These are phyloP conservation scores for Hamigera avellanea DNA, from an alignment of 495 filamentous ascomycete species.

Conservation along the genomic window DNA sequence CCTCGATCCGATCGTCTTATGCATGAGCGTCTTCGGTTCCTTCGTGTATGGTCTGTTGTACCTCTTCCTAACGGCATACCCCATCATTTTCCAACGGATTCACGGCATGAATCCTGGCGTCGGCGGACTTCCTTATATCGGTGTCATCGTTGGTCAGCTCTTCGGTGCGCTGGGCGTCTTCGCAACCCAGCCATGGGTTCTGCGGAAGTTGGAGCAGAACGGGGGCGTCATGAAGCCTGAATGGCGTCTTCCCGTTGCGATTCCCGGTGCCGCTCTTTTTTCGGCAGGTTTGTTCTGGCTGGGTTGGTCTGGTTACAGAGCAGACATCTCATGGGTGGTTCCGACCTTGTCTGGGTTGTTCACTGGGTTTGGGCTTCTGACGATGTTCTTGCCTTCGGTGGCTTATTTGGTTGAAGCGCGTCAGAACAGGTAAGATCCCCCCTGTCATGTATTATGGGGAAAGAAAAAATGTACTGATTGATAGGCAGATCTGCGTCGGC, in stretches of 20 bases:
- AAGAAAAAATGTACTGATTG: neutral
- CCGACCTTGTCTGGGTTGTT: constrained; percentile 55
- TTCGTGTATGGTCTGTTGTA: constrained; percentile 55
- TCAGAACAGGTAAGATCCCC: constrained; percentile 54
- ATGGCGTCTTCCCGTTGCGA: constrained; percentile 65
- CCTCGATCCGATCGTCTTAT: constrained; percentile 46
- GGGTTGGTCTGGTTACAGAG: constrained; percentile 58
- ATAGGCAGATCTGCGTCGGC: neutral
- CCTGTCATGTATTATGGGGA: neutral
- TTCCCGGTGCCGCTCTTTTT: constrained; percentile 58
- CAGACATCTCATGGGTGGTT: constrained; percentile 62
- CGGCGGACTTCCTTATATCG: constrained; percentile 3
- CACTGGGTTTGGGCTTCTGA: constrained; percentile 46
- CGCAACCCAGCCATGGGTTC: constrained; percentile 7
- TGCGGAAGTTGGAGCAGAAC: constrained; percentile 5
- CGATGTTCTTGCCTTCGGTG: constrained; percentile 65
- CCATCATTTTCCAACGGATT: constrained; percentile 37
- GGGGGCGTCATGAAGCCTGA: constrained; percentile 56
- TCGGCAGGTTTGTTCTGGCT: constrained; percentile 67
- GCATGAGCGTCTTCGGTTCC: constrained; percentile 37
- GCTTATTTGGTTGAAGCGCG: constrained; percentile 77
- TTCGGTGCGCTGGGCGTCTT: constrained; percentile 6
- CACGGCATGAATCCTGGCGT: constrained; percentile 2
- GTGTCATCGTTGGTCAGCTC: constrained; percentile 2
- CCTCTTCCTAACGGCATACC: constrained; percentile 51